phyloP scores from a whole-genome alignment of 371 early-diverging fungal genomes.

The Nosema bombycis region DNA sequence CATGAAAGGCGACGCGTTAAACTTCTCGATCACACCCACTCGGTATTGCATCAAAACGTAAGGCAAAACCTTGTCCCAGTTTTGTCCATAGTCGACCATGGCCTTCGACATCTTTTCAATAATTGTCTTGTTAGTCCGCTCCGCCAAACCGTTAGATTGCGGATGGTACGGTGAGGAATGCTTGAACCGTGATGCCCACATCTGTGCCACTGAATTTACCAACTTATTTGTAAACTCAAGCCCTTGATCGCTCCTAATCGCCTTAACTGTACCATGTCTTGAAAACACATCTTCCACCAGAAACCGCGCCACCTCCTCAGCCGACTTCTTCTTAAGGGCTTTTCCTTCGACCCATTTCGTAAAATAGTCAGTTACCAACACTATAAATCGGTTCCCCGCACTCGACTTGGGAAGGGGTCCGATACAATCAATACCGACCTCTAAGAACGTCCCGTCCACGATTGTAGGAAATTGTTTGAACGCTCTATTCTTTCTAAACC shows the following conservation, averaged over 20 bases:
- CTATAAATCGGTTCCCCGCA: conserved; percentile 48
- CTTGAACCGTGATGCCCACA: not conserved
- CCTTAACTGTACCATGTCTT: conserved; percentile 9
- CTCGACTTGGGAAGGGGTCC: conserved; percentile 56
- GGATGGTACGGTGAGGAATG: conserved; percentile 15
- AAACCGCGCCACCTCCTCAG: not conserved
- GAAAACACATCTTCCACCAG: not conserved
- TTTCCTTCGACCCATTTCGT: conserved; percentile 1
- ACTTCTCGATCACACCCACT: not conserved
- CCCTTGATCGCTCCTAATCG: conserved; percentile 21
- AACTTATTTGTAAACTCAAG: conserved; percentile 16
- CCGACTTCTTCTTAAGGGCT: not conserved
- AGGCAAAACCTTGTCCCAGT: conserved; percentile 30
- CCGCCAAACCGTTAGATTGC: not conserved
- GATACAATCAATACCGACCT: conserved; percentile 62
- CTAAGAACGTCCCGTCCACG: conserved; percentile 47
- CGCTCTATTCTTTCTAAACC: too few relatives aligned
- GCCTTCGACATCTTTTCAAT: not conserved
- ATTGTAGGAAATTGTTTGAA: too few relatives aligned
- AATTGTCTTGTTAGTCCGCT: conserved; percentile 16
- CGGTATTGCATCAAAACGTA: not conserved
- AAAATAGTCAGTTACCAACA: conserved; percentile 3
- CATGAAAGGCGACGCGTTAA: not conserved
- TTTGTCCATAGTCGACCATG: not conserved
- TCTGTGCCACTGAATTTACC: not conserved